phyloP scores from a whole-genome alignment of 2,329 filamentous ascomycete species.

The Penicillium sumatraense region DNA sequence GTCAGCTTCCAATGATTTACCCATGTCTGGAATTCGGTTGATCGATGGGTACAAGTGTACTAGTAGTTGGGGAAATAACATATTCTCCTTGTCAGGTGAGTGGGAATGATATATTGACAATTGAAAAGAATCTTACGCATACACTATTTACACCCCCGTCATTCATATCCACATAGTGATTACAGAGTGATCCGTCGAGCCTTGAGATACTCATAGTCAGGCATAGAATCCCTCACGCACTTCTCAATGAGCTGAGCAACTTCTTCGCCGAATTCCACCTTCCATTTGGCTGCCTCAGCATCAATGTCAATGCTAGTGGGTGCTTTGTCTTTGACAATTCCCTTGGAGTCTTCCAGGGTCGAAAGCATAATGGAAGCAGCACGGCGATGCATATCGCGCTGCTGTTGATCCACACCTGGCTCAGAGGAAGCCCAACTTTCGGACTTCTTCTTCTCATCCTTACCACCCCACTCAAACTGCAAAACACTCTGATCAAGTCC shows the following conservation, averaged over 20 bases:
- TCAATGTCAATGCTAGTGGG: constrained; percentile 37
- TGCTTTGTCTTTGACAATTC: constrained; percentile 38
- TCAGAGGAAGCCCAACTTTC: constrained; percentile 1
- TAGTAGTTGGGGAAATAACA: no score
- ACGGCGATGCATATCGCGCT: background rate
- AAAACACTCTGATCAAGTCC: constrained; percentile 39
- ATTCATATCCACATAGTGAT: background rate
- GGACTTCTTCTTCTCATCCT: constrained; percentile 7
- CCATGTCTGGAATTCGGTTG: background rate
- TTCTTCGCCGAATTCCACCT: constrained; percentile 39
- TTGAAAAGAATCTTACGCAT: background rate
- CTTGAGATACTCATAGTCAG: constrained; percentile 46
- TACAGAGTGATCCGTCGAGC: constrained; percentile 22
- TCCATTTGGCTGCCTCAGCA: constrained; percentile 41
- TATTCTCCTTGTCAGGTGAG: background rate
- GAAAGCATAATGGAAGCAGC: constrained; percentile 26
- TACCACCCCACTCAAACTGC: constrained; percentile 38
- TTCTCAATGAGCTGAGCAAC: constrained; percentile 28
- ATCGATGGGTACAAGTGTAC: background rate
- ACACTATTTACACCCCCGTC: constrained; percentile 4
- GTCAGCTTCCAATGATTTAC: background rate
- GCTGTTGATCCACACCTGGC: background rate
- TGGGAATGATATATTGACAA: constrained; percentile 1
- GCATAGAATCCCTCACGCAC: constrained; percentile 39
- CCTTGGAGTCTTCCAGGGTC: constrained; percentile 37